These are phyloP conservation scores for Ligustrum vulgare DNA, from an alignment of 257 asterid genomes.

Conservation along the genomic window DNA sequence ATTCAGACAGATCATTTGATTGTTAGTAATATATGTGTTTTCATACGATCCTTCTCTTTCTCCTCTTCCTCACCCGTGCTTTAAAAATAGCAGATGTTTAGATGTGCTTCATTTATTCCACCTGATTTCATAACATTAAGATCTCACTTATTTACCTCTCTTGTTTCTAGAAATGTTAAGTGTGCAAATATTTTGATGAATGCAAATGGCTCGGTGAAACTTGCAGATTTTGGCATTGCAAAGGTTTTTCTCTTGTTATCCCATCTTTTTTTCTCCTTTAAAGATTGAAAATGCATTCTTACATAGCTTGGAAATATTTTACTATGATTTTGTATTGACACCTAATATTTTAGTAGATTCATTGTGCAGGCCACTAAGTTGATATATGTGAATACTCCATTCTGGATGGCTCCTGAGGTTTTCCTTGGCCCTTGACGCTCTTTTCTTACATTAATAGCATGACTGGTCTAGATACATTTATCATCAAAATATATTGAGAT, in stretches of 20 bases:
- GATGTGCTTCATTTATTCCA: conserved; percentile 2
- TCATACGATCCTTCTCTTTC: not conserved
- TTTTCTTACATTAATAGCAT: conserved; percentile 7
- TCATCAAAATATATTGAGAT: no score
- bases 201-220: conserved; percentile 83
- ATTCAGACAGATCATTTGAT: not conserved
- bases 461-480: no score
- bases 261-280: conserved; percentile 21
- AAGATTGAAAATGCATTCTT: not conserved
- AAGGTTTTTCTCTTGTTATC: conserved; percentile 46
- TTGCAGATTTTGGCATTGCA: conserved; percentile 97
- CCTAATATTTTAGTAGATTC: conserved; percentile 24
- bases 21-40: not conserved
- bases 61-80: not conserved
- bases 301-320: conserved; percentile 17
- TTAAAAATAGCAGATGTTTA: conserved; percentile 3
- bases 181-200: conserved; percentile 94
- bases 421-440: conserved; percentile 18
- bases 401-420: conserved; percentile 99
- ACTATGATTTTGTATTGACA: not conserved
- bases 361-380: conserved; percentile 72
- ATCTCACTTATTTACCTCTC: conserved; percentile 25
- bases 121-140: conserved; percentile 7
- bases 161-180: conserved; percentile 72
- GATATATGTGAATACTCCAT: conserved; percentile 78